phyloP scores from a whole-genome alignment of 306 rosid genomes.

The Gastrolobium villosum region DNA sequence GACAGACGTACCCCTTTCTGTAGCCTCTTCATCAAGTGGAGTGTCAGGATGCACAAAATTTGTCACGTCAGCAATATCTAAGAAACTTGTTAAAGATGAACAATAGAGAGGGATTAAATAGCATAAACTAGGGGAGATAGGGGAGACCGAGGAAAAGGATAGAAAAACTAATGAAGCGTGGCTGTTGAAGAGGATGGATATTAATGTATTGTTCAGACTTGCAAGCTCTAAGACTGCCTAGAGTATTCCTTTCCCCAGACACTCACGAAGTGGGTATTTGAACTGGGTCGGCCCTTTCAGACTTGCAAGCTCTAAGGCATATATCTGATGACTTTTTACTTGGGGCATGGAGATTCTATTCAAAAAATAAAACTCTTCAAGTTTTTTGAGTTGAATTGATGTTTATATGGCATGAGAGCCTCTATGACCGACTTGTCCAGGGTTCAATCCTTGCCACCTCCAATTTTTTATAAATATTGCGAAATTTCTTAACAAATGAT shows the following conservation, averaged over 20 bases:
- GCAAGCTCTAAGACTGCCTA: constrained; percentile 34
- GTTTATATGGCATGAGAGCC: too few relatives aligned
- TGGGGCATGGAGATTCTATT: constrained; percentile 24
- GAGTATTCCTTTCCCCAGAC: too few relatives aligned
- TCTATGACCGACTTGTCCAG: neutral
- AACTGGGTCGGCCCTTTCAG: too few relatives aligned
- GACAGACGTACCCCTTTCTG: constrained; percentile 97
- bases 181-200: constrained; percentile 33
- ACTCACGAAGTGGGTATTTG: too few relatives aligned
- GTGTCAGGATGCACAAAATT: constrained; percentile 91
- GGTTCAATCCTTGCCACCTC: too few relatives aligned
- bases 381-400: neutral
- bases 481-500: too few relatives aligned
- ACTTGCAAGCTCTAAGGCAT: constrained; percentile 27
- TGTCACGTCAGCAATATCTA: constrained; percentile 98
- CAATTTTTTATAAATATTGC: too few relatives aligned
- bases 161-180: constrained; percentile 31
- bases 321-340: constrained; percentile 29
- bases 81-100: constrained; percentile 63
- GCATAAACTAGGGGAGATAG: constrained; percentile 16
- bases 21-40: constrained; percentile 92
- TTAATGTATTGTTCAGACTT: constrained; percentile 27
- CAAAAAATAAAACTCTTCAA: constrained; percentile 14
- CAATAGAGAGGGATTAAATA: constrained; percentile 31
- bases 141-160: constrained; percentile 12